Evolutionary conservation across 345 rosid genomes (phyloP).

Genomic region (Zanthoxylum bungeanum): DNA sequence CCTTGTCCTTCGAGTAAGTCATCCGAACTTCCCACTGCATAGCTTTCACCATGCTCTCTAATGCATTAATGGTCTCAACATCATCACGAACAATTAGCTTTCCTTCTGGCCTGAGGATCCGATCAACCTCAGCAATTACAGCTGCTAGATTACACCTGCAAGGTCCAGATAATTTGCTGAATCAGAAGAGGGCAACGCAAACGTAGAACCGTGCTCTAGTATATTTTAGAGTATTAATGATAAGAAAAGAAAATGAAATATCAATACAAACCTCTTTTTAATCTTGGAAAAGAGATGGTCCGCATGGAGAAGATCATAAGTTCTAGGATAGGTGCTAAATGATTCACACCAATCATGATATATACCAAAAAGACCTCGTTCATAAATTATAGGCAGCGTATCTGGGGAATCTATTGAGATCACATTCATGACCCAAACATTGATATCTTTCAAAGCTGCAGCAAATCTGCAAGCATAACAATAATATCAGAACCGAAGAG

Average conservation of each 20-base stretch:
- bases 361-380: conserved; percentile 87
- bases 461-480: conserved; percentile 63
- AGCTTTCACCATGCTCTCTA: conserved; percentile 55
- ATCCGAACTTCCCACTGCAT: conserved; percentile 84
- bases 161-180: background rate
- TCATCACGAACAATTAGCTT: conserved; percentile 75
- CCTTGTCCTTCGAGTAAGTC: conserved; percentile 74
- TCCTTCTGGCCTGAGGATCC: conserved; percentile 87
- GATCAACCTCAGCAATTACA: conserved; percentile 79
- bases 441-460: conserved; percentile 78
- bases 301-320: conserved; percentile 94
- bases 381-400: conserved; percentile 86
- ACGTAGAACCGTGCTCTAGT: background rate
- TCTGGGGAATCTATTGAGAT: conserved; percentile 82
- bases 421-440: conserved; percentile 95
- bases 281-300: conserved; percentile 91
- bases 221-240: background rate
- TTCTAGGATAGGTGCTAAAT: conserved; percentile 93
- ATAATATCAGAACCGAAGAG: conserved; percentile 12
- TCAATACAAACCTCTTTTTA: conserved; percentile 53
- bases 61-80: conserved; percentile 49
- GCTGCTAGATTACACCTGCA: conserved; percentile 70
- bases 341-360: conserved; percentile 99
- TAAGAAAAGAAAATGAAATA: background rate
- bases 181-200: background rate